Evolutionary conservation across 371 early-diverging fungal species (phyloP).

Genomic region (Cokeromyces recurvatus): DNA sequence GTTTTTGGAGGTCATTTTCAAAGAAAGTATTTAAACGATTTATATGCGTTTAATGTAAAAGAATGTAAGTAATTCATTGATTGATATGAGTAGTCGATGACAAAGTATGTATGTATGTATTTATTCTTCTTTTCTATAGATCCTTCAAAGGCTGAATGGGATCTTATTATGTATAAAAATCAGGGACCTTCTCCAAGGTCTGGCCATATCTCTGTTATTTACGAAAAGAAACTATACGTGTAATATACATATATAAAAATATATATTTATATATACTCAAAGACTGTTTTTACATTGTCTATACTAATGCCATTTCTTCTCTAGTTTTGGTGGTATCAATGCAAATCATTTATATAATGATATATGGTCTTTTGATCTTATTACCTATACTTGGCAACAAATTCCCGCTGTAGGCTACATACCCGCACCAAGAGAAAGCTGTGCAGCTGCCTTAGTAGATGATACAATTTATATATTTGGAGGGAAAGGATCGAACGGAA

Average conservation of each 20-base stretch:
- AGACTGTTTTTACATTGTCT: not conserved
- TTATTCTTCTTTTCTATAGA: slow-evolving; percentile 1
- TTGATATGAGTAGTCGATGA: not conserved
- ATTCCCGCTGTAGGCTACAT: slow-evolving; percentile 59
- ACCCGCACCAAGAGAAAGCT: slow-evolving; percentile 58
- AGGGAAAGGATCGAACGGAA: slow-evolving; percentile 51
- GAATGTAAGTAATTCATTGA: slow-evolving; percentile 28
- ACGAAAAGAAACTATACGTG: slow-evolving; percentile 47
- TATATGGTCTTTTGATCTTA: slow-evolving; percentile 59
- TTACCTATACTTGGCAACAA: slow-evolving; percentile 44
- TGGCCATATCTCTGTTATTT: slow-evolving; percentile 43
- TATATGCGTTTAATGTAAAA: slow-evolving; percentile 56
- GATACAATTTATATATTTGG: slow-evolving; percentile 69
- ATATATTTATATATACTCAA: not conserved
- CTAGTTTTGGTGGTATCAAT: slow-evolving; percentile 65
- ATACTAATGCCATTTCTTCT: not conserved
- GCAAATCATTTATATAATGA: slow-evolving; percentile 60
- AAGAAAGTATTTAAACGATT: slow-evolving; percentile 57
- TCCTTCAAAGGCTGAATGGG: slow-evolving; percentile 44
- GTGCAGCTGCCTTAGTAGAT: slow-evolving; percentile 55
- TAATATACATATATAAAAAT: slow-evolving; percentile 18
- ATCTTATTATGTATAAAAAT: slow-evolving; percentile 27
- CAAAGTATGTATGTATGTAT: too few relatives aligned
- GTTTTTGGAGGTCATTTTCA: slow-evolving; percentile 60
- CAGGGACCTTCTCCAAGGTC: slow-evolving; percentile 44